Percentiles rank a stretch among this genome's conserved stretches.
These are phyloP conservation scores for Entomortierella chlamydospora DNA, from an alignment of 192 early-diverging fungal genomes.

Conservation along the genomic window DNA sequence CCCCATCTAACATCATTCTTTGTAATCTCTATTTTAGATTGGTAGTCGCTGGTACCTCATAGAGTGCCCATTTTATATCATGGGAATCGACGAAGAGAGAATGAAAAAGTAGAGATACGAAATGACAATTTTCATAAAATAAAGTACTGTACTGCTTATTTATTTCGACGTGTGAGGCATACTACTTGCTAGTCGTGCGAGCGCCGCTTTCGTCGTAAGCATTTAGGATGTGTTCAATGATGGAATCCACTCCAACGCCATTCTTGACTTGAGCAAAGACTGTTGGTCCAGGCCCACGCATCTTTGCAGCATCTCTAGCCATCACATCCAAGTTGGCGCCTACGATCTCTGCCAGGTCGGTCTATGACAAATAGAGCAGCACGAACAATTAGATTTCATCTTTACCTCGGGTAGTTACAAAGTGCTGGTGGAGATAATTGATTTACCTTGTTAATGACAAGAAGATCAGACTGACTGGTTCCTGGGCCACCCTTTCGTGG, in stretches of 20 bases:
- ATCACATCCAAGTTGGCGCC: conserved; percentile 95
- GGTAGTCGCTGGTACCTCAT: conserved; percentile 51
- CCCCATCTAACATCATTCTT: background rate
- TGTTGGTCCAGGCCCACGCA: conserved; percentile 86
- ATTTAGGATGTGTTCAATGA: conserved; percentile 81
- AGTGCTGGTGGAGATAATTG: too few relatives aligned
- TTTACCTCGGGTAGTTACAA: too few relatives aligned
- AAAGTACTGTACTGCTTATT: background rate
- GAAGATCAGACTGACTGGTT: conserved; percentile 94
- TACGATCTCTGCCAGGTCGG: conserved; percentile 89
- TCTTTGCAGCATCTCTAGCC: conserved; percentile 88
- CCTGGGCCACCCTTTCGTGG: conserved; percentile 99
- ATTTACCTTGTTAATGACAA: conserved; percentile 90
- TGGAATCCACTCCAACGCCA: conserved; percentile 83
- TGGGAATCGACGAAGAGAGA: too few relatives aligned
- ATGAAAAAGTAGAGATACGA: too few relatives aligned
- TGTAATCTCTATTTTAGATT: conserved; percentile 20
- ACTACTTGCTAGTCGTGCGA: conserved; percentile 5
- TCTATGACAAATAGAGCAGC: conserved; percentile 45
- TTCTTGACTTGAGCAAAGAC: conserved; percentile 95
- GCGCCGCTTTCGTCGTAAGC: conserved; percentile 68
- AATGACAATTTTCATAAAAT: too few relatives aligned
- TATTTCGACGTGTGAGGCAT: background rate
- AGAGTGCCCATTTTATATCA: conserved; percentile 7
- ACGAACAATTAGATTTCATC: too few relatives aligned